Conservation (phyloP, 2,329 filamentous ascomycete species). For the Cladosporium colombiae region DNA sequence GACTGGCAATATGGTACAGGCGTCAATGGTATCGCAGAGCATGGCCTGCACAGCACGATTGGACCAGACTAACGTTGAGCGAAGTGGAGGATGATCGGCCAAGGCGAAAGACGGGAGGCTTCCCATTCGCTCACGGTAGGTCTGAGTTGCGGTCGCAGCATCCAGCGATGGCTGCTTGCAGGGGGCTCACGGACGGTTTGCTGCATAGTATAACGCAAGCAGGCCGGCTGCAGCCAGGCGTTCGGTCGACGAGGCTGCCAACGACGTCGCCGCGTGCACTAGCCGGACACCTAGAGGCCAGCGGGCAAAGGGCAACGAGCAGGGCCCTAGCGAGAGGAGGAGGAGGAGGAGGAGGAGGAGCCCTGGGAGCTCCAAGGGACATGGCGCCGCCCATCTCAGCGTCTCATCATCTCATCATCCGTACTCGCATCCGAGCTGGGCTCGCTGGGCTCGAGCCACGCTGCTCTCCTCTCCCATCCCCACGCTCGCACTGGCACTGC, state of each 20-base stretch:
- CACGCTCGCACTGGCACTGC: background rate
- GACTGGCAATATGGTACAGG: background rate
- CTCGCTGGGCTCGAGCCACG: background rate
- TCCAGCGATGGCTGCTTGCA: background rate
- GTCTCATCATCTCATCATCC: background rate
- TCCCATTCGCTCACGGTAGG: slow-evolving; percentile 18
- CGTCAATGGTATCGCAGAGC: slow-evolving; percentile 19
- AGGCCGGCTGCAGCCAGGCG: slow-evolving; percentile 2
- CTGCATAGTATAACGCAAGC: slow-evolving; percentile 9
- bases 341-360: background rate
- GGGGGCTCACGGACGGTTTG: slow-evolving; percentile 12
- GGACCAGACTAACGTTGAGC: slow-evolving; percentile 17
- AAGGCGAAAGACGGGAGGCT: slow-evolving; percentile 3
- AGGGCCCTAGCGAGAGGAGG: slow-evolving; percentile 3
- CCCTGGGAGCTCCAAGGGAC: background rate
- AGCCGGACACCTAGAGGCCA: background rate
- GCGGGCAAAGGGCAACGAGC: background rate
- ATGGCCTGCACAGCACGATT: slow-evolving; percentile 14
- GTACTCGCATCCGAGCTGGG: background rate
- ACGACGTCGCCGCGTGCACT: slow-evolving; percentile 10
- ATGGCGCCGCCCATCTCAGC: background rate
- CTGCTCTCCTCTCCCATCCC: background rate
- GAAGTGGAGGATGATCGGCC: slow-evolving; percentile 13
- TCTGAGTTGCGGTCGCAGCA: slow-evolving; percentile 18
- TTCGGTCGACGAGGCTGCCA: slow-evolving; percentile 10